Evolutionary conservation across 305 asterid species (phyloP).

Genomic region (Stenogyne calaminthoides): DNA sequence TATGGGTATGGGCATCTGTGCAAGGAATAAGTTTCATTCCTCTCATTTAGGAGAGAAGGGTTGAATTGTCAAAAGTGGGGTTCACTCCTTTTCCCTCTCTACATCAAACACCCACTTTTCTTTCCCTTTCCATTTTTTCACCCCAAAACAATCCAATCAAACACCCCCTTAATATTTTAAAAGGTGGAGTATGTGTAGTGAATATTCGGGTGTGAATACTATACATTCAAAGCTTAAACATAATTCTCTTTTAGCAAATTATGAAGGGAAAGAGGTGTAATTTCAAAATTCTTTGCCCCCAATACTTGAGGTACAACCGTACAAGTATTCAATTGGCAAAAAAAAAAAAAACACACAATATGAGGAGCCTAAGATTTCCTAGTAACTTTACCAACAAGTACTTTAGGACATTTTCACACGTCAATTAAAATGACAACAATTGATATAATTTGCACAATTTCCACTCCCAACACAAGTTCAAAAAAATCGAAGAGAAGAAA

Average conservation of each 20-base stretch:
- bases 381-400: background rate
- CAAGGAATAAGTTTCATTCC: background rate
- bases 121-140: background rate
- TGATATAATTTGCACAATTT: background rate
- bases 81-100: background rate
- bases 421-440: background rate
- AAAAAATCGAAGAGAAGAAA: background rate
- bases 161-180: background rate
- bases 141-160: background rate
- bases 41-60: background rate
- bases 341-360: background rate
- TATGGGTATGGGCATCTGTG: background rate
- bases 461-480: slow-evolving; percentile 2
- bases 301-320: background rate
- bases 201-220: background rate
- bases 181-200: background rate
- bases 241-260: background rate
- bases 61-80: background rate
- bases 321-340: background rate
- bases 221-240: background rate
- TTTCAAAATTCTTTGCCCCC: background rate
- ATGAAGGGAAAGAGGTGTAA: background rate
- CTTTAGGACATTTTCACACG: background rate
- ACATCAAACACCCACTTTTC: background rate
- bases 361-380: background rate